These are phyloP conservation scores for Triglochin maritima DNA, from an alignment of 106 monocot species.

Conservation along the genomic window DNA sequence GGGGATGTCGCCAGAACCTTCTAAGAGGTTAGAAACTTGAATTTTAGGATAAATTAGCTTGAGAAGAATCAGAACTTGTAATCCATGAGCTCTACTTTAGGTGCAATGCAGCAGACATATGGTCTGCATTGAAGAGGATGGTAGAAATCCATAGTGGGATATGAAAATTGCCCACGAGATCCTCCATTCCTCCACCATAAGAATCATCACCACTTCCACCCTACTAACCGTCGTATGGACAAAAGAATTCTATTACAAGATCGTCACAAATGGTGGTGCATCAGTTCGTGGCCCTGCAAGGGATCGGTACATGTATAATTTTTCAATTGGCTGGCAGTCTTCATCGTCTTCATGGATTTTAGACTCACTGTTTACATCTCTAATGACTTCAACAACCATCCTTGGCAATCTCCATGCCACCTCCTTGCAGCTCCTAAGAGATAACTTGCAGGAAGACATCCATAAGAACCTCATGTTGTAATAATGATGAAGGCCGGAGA, in stretches of 20 bases:
- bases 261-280: constrained; percentile 65
- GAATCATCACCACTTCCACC: too few relatives aligned
- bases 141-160: too few relatives aligned
- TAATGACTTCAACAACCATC: constrained; percentile 69
- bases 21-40: too few relatives aligned
- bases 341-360: constrained; percentile 20
- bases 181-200: too few relatives aligned
- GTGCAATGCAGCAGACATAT: too few relatives aligned
- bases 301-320: constrained; percentile 74
- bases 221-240: too few relatives aligned
- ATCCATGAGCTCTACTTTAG: too few relatives aligned
- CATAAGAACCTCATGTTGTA: constrained; percentile 92
- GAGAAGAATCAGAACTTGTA: too few relatives aligned
- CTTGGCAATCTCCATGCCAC: constrained; percentile 45
- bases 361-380: constrained; percentile 5
- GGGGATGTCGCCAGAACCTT: too few relatives aligned
- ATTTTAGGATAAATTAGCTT: too few relatives aligned
- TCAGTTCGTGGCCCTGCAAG: constrained; percentile 59
- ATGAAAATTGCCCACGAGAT: too few relatives aligned
- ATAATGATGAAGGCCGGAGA: constrained; percentile 66
- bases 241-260: constrained; percentile 26
- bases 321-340: constrained; percentile 28
- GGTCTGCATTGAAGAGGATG: too few relatives aligned
- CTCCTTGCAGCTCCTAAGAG: constrained; percentile 56
- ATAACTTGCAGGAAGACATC: constrained; percentile 71